phyloP scores from a whole-genome alignment of 164 flowering plant species.

The Annona squamosa region DNA sequence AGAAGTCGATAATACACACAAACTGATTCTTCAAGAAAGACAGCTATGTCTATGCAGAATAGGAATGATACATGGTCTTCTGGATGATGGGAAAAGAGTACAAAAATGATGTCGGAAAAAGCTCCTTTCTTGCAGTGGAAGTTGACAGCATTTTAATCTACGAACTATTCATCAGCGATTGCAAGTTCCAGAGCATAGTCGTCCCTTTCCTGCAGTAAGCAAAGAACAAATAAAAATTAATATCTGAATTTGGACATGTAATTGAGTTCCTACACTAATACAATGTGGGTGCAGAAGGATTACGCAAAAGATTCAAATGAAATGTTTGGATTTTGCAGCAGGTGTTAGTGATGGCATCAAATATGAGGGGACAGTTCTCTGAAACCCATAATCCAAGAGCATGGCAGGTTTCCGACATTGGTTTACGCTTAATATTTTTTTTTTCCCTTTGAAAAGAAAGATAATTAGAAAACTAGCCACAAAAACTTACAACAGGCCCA shows the following conservation, averaged over 20 bases:
- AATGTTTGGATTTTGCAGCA: not conserved
- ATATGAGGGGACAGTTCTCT: not conserved
- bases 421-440: not conserved
- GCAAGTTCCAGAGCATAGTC: conserved; percentile 87
- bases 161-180: conserved; percentile 60
- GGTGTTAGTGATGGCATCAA: not conserved
- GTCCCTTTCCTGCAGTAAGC: conserved; percentile 66
- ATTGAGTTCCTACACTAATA: not conserved
- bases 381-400: not conserved
- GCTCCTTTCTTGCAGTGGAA: not conserved
- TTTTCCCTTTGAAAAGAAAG: not conserved
- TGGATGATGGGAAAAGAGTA: not conserved
- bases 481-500: conserved; percentile 76
- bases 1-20: not conserved
- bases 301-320: not conserved
- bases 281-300: not conserved
- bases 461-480: not conserved
- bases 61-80: not conserved
- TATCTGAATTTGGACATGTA: not conserved
- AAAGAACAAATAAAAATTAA: not conserved
- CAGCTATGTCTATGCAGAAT: not conserved
- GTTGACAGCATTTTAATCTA: too few relatives aligned
- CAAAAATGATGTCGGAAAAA: not conserved
- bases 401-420: not conserved
- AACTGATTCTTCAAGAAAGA: not conserved